Evolutionary conservation across 164 flowering plant genomes (phyloP).

Genomic region (Litsea cubeba): DNA sequence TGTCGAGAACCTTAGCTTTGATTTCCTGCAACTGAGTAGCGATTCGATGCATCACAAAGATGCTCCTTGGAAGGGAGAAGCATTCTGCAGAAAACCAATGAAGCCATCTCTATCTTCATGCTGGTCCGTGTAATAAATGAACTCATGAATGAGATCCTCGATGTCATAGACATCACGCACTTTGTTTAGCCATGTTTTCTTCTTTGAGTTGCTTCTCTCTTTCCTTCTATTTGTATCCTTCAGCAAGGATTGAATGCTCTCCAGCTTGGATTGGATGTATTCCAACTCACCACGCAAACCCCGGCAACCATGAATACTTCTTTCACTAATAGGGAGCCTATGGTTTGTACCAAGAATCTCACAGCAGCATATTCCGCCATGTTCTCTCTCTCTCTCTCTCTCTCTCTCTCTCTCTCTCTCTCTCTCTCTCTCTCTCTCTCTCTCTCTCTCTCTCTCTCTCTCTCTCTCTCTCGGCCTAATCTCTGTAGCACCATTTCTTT

Average conservation of each 20-base stretch:
- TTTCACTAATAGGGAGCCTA: not conserved
- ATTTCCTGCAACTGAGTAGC: not conserved
- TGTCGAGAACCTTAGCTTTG: not conserved
- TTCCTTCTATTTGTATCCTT: not conserved
- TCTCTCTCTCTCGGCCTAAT: too few relatives aligned
- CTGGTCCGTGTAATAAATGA: not conserved
- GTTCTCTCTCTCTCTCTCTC: too few relatives aligned
- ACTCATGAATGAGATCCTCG: slow-evolving; percentile 3
- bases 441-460: too few relatives aligned
- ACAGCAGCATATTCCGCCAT: not conserved
- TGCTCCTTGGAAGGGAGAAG: not conserved
- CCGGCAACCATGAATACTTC: not conserved
- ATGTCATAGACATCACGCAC: not conserved
- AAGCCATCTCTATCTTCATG: not conserved
- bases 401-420: too few relatives aligned
- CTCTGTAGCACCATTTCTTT: too few relatives aligned
- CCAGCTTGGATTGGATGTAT: slow-evolving; percentile 23
- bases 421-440: too few relatives aligned
- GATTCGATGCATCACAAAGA: not conserved
- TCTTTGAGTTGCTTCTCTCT: not conserved
- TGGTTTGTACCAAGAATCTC: not conserved
- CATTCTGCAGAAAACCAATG: not conserved
- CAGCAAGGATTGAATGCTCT: slow-evolving; percentile 2
- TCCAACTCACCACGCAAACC: not conserved
- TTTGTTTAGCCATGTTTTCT: not conserved